Evolutionary conservation across 139 green algal species (phyloP).

Genomic region (Tetraselmis striata): DNA sequence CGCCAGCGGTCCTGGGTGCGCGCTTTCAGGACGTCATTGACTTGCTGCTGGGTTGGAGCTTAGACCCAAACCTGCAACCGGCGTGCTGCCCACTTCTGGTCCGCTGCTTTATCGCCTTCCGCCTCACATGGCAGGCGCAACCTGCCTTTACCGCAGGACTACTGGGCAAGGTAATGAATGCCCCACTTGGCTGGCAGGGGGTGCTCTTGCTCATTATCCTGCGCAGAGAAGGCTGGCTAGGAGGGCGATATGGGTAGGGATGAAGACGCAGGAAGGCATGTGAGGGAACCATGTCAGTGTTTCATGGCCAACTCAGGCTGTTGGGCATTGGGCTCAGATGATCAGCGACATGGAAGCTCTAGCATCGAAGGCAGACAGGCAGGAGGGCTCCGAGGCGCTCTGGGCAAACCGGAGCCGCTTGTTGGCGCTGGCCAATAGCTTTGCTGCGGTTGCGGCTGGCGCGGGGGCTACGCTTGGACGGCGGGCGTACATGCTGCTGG

Average conservation of each 20-base stretch:
- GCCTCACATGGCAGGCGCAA: neutral
- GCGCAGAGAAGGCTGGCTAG: too few species aligned
- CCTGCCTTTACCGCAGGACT: neutral
- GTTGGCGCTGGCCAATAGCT: neutral
- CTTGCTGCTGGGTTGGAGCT: constrained; percentile 44
- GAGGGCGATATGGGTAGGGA: too few species aligned
- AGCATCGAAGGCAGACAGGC: neutral
- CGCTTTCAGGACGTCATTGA: constrained; percentile 33
- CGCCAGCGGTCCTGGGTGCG: constrained; percentile 18
- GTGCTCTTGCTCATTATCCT: too few species aligned
- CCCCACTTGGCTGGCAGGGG: too few species aligned
- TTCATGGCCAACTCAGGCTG: too few species aligned
- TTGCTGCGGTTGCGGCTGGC: neutral
- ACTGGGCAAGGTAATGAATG: neutral
- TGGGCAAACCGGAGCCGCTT: neutral
- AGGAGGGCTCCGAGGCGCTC: neutral
- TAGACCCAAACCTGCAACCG: constrained; percentile 32
- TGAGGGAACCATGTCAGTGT: too few species aligned
- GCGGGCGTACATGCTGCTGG: too few species aligned
- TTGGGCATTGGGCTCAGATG: neutral
- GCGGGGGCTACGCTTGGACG: too few species aligned
- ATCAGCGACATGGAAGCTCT: neutral
- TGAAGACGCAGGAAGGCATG: too few species aligned
- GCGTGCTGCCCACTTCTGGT: neutral
- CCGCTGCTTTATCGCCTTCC: neutral